These are phyloP conservation scores for Sarocladium brachiariae DNA, from an alignment of 2,329 filamentous ascomycete genomes.

Conservation along the genomic window DNA sequence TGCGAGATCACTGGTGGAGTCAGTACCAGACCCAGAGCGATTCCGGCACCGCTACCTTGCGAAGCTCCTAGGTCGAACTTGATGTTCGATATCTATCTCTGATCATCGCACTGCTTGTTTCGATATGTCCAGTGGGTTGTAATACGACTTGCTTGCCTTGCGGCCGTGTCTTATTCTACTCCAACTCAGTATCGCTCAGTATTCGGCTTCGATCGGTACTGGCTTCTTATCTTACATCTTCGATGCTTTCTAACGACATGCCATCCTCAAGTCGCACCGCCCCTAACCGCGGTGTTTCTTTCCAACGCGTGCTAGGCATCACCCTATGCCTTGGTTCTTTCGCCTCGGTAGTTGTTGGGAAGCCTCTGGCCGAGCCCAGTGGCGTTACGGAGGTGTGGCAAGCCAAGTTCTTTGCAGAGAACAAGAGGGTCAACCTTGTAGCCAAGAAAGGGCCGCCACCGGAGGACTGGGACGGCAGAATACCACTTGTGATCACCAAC, in stretches of 20 bases:
- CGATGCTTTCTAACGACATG: neutral
- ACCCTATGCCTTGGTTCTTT: neutral
- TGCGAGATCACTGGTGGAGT: neutral
- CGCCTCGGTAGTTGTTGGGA: neutral
- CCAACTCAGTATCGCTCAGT: neutral
- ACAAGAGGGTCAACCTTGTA: neutral
- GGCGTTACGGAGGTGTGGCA: conserved; percentile 15
- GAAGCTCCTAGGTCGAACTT: too few species aligned
- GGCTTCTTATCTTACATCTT: neutral
- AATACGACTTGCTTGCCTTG: neutral
- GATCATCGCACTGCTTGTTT: neutral
- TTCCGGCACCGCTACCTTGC: too few species aligned
- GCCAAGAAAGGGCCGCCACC: conserved; percentile 23
- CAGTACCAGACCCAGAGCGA: too few species aligned
- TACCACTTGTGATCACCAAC: conserved; percentile 65
- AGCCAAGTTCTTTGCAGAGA: conserved; percentile 18
- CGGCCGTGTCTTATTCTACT: neutral
- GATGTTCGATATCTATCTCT: too few species aligned
- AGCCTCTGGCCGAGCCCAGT: neutral
- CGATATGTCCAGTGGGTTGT: conserved; percentile 1
- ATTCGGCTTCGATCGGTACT: neutral
- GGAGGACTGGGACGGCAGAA: conserved; percentile 28
- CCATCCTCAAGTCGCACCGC: neutral
- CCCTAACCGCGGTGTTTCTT: neutral
- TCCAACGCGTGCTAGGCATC: neutral